Percentiles rank a stretch among this genome's conserved stretches.
phyloP scores from a whole-genome alignment of 257 asterid genomes.

The Solanum acaule region DNA sequence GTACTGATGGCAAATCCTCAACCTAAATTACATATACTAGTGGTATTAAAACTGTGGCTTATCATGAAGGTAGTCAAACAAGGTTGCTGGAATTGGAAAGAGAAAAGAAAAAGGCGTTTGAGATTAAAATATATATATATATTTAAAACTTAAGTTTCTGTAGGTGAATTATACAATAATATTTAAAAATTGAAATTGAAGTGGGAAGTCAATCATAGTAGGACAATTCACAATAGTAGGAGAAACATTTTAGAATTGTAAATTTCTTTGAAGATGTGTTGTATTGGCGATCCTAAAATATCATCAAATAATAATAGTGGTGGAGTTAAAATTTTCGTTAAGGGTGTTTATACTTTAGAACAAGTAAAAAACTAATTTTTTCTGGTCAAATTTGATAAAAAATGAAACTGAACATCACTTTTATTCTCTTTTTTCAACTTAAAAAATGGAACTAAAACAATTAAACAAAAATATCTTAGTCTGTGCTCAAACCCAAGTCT shows the following conservation, averaged over 20 bases:
- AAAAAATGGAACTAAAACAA: no score
- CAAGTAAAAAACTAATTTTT: no score
- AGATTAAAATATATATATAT: not conserved
- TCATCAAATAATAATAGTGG: not conserved
- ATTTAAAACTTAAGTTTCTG: not conserved
- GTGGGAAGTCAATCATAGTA: not conserved
- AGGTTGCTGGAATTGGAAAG: not conserved
- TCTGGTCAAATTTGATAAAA: no score
- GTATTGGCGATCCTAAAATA: not conserved
- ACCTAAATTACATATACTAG: not conserved
- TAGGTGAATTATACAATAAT: not conserved
- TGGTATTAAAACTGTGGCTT: not conserved
- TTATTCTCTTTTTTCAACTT: no score
- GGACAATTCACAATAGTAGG: not conserved
- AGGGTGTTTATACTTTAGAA: no score
- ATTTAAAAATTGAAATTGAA: not conserved
- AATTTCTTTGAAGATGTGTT: not conserved
- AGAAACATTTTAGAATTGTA: not conserved
- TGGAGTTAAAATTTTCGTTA: no score
- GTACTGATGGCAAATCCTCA: not conserved
- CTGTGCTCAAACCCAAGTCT: no score
- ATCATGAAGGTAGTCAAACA: not conserved
- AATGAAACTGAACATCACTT: no score
- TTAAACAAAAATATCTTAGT: no score
- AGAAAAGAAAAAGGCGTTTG: not conserved